phyloP scores from a whole-genome alignment of 306 rosid genomes.

The Corylus americana region DNA sequence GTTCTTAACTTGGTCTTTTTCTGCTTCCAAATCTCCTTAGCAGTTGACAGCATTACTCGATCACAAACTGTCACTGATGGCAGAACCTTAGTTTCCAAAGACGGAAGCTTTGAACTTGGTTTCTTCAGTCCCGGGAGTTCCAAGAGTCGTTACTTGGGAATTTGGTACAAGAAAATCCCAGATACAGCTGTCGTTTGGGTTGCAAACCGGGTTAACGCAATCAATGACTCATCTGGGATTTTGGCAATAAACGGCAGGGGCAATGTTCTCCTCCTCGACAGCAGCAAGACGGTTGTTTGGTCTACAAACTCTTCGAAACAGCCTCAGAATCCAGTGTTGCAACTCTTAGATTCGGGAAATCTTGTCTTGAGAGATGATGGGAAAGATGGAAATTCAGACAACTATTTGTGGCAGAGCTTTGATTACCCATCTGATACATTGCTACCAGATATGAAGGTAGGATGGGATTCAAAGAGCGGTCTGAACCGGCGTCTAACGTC shows the following conservation, averaged over 20 bases:
- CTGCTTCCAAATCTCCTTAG: neutral
- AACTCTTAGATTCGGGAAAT: constrained; percentile 56
- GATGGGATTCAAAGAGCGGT: constrained; percentile 49
- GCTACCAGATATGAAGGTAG: constrained; percentile 60
- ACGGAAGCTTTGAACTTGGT: constrained; percentile 36
- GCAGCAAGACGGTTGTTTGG: constrained; percentile 39
- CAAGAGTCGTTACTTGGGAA: constrained; percentile 41
- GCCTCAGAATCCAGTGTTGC: constrained; percentile 24
- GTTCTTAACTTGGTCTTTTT: no score
- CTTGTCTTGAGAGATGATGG: constrained; percentile 44
- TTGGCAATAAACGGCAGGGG: constrained; percentile 26
- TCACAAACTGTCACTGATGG: constrained; percentile 18
- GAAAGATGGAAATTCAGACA: constrained; percentile 24
- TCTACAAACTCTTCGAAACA: constrained; percentile 18
- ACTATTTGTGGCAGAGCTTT: constrained; percentile 59
- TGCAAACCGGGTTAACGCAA: constrained; percentile 47
- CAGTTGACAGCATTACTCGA: constrained; percentile 21
- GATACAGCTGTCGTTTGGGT: constrained; percentile 56
- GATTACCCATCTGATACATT: constrained; percentile 63
- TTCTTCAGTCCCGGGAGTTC: constrained; percentile 41
- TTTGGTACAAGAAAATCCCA: constrained; percentile 44
- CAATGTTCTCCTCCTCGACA: constrained; percentile 21
- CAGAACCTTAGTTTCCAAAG: constrained; percentile 26
- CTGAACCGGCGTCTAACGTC: constrained; percentile 32
- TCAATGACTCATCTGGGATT: constrained; percentile 40